phyloP scores from a whole-genome alignment of 345 rosid species.

The Erucastrum elatum region DNA sequence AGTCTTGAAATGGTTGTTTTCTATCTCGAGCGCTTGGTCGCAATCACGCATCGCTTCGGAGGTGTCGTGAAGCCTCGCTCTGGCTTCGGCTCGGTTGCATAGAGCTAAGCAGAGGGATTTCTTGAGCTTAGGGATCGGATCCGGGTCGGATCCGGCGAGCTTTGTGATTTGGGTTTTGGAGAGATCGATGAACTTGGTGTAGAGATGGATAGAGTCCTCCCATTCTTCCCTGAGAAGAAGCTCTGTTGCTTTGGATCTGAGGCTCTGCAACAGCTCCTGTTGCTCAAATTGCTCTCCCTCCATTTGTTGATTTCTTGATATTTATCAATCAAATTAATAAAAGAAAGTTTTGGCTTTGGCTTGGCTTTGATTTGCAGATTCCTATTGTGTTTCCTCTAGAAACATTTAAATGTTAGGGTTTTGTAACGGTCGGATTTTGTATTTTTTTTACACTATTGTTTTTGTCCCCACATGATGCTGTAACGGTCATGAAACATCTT shows the following conservation, averaged over 20 bases:
- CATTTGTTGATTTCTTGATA: slow-evolving; percentile 19
- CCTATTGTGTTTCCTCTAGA: neutral
- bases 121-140: slow-evolving; percentile 42
- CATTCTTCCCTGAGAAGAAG: slow-evolving; percentile 81
- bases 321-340: neutral
- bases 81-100: slow-evolving; percentile 77
- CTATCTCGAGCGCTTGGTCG: slow-evolving; percentile 60
- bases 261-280: slow-evolving; percentile 53
- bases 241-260: slow-evolving; percentile 76
- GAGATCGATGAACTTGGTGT: slow-evolving; percentile 61
- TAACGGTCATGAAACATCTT: slow-evolving; percentile 38
- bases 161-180: slow-evolving; percentile 48
- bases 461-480: slow-evolving; percentile 10
- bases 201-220: slow-evolving; percentile 60
- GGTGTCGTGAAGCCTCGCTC: slow-evolving; percentile 48
- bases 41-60: slow-evolving; percentile 60
- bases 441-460: slow-evolving; percentile 1
- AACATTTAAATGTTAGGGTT: slow-evolving; percentile 29
- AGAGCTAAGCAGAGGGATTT: slow-evolving; percentile 69
- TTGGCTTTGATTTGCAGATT: slow-evolving; percentile 14
- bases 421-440: slow-evolving; percentile 59
- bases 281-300: slow-evolving; percentile 35
- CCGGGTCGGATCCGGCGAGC: slow-evolving; percentile 27
- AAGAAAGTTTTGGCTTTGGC: slow-evolving; percentile 3
- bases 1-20: slow-evolving; percentile 72